Conservation (phyloP, 2,329 filamentous ascomycete genomes). For the Pseudocercospora eumusae region DNA sequence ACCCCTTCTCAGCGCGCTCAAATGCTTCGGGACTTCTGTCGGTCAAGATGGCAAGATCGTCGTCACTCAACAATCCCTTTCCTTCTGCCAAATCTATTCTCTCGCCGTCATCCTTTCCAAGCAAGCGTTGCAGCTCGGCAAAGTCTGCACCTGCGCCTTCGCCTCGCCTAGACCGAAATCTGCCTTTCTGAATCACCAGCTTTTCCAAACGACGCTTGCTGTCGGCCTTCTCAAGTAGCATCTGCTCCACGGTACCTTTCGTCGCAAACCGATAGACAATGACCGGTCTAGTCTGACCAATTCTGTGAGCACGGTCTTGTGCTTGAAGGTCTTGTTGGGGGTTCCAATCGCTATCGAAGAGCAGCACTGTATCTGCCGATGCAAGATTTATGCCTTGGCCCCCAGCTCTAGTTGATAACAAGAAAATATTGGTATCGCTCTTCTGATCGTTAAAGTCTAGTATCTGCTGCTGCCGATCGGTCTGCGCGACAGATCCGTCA, state of each 20-base stretch:
- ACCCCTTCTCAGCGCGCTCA: conserved; percentile 72
- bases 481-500: conserved; percentile 80
- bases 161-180: conserved; percentile 62
- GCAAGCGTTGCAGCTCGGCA: conserved; percentile 50
- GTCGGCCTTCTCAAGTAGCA: conserved; percentile 80
- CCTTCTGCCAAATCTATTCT: conserved; percentile 60
- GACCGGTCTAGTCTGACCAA: conserved; percentile 88
- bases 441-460: conserved; percentile 50
- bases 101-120: conserved; percentile 66
- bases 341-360: conserved; percentile 92
- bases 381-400: conserved; percentile 95
- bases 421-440: conserved; percentile 65
- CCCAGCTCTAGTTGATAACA: conserved; percentile 86
- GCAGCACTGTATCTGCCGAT: conserved; percentile 85
- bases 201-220: conserved; percentile 91
- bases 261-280: conserved; percentile 93
- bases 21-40: conserved; percentile 71
- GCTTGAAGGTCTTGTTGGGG: conserved; percentile 96
- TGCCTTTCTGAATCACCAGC: conserved; percentile 90
- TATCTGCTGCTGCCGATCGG: conserved; percentile 53
- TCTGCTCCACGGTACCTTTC: conserved; percentile 88
- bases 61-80: conserved; percentile 68
- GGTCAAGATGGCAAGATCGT: conserved; percentile 75
- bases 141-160: conserved; percentile 52
- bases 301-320: conserved; percentile 91